Conservation (phyloP, 129 eudicot genomes). For the Sambucus nigra region DNA sequence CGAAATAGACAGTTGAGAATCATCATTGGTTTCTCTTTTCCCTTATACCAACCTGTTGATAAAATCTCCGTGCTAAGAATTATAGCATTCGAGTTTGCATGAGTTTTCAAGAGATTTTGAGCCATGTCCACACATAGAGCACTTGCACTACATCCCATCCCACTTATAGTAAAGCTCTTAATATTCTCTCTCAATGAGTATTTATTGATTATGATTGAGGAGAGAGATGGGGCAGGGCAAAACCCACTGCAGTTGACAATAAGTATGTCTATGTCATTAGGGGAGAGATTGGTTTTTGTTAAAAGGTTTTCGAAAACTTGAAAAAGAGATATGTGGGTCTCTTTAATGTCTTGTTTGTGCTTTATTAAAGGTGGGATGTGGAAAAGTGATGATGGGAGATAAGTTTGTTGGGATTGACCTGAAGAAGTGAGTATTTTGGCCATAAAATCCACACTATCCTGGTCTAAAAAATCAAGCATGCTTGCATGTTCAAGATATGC, state of each 20-base stretch:
- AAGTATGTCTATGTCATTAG: conserved; percentile 47
- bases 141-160: conserved; percentile 94
- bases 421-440: conserved; percentile 44
- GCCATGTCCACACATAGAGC: conserved; percentile 60
- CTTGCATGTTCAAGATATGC: conserved; percentile 53
- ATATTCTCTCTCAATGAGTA: conserved; percentile 46
- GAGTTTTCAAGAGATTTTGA: conserved; percentile 34
- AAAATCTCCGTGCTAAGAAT: conserved; percentile 70
- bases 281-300: conserved; percentile 34
- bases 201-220: conserved; percentile 44
- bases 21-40: conserved; percentile 53
- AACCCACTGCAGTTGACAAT: conserved; percentile 71
- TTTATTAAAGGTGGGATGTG: conserved; percentile 54
- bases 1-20: conserved; percentile 65
- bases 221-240: conserved; percentile 58
- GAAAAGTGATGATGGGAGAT: conserved; percentile 51
- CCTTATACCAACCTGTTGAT: conserved; percentile 75
- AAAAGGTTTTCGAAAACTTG: conserved; percentile 54
- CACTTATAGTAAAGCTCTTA: conserved; percentile 51
- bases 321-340: conserved; percentile 42
- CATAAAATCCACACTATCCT: conserved; percentile 44
- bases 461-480: conserved; percentile 31
- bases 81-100: conserved; percentile 41
- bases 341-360: conserved; percentile 40
- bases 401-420: conserved; percentile 53